phyloP scores from a whole-genome alignment of 306 rosid genomes.

The Prunus mongolica region DNA sequence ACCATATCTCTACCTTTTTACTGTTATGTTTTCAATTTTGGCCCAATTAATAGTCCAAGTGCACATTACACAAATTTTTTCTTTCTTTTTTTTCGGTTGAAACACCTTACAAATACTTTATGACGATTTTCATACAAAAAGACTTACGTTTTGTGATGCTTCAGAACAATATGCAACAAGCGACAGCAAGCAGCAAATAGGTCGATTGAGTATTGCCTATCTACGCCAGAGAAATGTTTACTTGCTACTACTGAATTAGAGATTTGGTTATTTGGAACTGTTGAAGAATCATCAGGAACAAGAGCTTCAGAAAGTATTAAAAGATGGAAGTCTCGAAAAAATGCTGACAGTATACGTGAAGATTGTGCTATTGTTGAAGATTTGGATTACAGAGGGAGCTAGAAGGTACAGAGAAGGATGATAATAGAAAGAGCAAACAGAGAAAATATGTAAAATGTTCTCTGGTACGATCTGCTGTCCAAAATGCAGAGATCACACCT shows the following conservation, averaged over 20 bases:
- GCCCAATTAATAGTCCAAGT: neutral
- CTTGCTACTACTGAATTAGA: conserved; percentile 33
- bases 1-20: neutral
- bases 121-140: neutral
- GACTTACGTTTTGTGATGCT: conserved; percentile 74
- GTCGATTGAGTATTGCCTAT: conserved; percentile 53
- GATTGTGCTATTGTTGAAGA: no score
- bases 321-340: conserved; percentile 62
- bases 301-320: conserved; percentile 46
- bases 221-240: conserved; percentile 31
- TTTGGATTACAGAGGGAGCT: no score
- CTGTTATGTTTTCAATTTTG: neutral
- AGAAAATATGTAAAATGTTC: no score
- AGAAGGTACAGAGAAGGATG: no score
- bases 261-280: conserved; percentile 29
- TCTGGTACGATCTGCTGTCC: no score
- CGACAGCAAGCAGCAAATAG: conserved; percentile 79
- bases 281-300: conserved; percentile 29
- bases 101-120: neutral
- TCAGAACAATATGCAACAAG: conserved; percentile 54
- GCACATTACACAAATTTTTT: neutral
- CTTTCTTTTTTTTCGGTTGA: no score
- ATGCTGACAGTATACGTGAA: conserved; percentile 69
- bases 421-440: no score
- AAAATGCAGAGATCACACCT: no score